A percentile compares a stretch with the other conserved stretches of the same genome.
Conservation (phyloP, 148 eudicot species). For the Selenicereus undatus region DNA sequence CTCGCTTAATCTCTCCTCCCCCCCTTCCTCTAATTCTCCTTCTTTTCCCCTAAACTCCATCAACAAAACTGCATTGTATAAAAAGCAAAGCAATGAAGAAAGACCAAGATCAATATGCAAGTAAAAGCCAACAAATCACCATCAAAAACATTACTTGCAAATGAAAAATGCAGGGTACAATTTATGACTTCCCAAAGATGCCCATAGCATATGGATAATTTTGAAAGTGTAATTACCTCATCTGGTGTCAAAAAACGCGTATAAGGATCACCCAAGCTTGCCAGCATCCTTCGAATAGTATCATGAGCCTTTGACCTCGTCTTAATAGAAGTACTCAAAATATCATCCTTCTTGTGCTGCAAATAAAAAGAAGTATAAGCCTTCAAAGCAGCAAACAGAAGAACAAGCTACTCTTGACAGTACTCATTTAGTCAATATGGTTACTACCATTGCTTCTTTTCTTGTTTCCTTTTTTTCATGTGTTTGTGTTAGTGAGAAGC, state of each 20-base stretch:
- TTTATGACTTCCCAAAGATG: background rate
- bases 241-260: conserved; percentile 81
- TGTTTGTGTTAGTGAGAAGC: background rate
- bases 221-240: conserved; percentile 47
- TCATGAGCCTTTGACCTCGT: conserved; percentile 84
- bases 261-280: conserved; percentile 86
- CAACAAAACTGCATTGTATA: background rate
- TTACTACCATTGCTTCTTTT: background rate
- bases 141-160: background rate
- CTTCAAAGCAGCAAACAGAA: conserved; percentile 11
- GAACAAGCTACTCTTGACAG: background rate
- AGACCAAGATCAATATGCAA: background rate
- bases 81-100: background rate
- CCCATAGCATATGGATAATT: background rate
- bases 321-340: conserved; percentile 56
- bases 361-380: conserved; percentile 16
- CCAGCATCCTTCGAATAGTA: conserved; percentile 65
- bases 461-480: background rate
- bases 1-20: background rate
- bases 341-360: conserved; percentile 78
- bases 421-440: background rate
- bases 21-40: background rate
- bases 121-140: conserved; percentile 4
- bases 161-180: background rate
- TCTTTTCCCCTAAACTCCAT: background rate